These are phyloP conservation scores for Talaromyces amestolkiae DNA, from an alignment of 2,329 filamentous ascomycete species.

Conservation along the genomic window DNA sequence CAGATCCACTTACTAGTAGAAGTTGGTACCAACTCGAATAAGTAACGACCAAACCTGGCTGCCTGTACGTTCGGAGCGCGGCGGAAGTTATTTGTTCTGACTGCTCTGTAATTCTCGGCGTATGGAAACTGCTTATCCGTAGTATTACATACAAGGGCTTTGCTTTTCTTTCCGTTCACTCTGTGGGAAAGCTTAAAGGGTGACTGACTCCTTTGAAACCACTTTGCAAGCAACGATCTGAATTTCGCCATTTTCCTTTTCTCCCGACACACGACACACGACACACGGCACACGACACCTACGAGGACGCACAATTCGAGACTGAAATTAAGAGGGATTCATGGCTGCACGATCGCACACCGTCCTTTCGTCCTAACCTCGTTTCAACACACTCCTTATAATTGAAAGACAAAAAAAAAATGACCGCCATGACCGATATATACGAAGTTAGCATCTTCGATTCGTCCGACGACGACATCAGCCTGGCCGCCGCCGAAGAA, in stretches of 20 bases:
- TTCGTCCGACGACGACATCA: conserved; percentile 16
- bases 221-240: neutral
- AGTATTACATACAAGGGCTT: neutral
- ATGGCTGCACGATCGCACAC: neutral
- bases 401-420: neutral
- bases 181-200: neutral
- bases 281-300: neutral
- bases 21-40: no score
- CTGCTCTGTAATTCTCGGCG: neutral
- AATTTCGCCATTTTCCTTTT: neutral
- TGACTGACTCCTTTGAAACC: neutral
- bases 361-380: neutral
- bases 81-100: neutral
- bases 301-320: neutral
- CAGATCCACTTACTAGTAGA: neutral
- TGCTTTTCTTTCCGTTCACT: no score
- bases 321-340: neutral
- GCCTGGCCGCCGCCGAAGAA: conserved; percentile 15
- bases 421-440: conserved; percentile 15
- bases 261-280: neutral
- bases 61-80: conserved; percentile 3
- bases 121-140: neutral
- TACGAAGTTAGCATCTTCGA: conserved; percentile 17
- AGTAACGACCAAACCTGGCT: neutral
- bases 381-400: neutral